phyloP scores from a whole-genome alignment of 345 rosid genomes.

The Conringia planisiliqua region DNA sequence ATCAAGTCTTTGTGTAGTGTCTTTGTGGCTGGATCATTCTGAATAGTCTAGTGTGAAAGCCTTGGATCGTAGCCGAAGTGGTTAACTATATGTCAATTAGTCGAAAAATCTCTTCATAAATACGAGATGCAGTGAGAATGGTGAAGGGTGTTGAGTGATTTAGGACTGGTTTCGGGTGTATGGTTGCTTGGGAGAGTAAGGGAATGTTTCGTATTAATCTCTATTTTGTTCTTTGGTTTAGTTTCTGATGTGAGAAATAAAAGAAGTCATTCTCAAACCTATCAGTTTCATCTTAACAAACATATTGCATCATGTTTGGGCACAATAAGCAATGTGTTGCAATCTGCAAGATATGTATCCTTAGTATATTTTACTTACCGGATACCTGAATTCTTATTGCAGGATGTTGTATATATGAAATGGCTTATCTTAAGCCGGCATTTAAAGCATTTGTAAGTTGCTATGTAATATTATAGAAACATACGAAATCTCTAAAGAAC shows the following conservation, averaged over 20 bases:
- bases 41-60: neutral
- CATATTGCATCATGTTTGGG: neutral
- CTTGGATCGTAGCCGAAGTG: neutral
- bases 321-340: neutral
- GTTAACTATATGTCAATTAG: neutral
- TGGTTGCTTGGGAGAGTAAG: neutral
- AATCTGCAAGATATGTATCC: neutral
- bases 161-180: neutral
- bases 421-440: constrained; percentile 79
- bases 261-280: neutral
- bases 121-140: neutral
- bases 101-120: neutral
- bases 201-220: neutral
- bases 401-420: constrained; percentile 96
- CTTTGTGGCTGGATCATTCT: neutral
- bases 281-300: neutral
- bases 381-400: constrained; percentile 22
- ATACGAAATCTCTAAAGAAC: neutral
- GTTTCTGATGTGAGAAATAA: constrained; percentile 15
- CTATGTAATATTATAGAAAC: neutral
- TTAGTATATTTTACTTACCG: neutral
- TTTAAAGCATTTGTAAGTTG: constrained; percentile 91
- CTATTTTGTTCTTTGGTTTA: neutral
- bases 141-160: neutral
- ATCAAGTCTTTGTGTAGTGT: neutral